Evolutionary conservation across 768 basidiomycete species (phyloP).

Genomic region (Clitopilus passeckerianus): DNA sequence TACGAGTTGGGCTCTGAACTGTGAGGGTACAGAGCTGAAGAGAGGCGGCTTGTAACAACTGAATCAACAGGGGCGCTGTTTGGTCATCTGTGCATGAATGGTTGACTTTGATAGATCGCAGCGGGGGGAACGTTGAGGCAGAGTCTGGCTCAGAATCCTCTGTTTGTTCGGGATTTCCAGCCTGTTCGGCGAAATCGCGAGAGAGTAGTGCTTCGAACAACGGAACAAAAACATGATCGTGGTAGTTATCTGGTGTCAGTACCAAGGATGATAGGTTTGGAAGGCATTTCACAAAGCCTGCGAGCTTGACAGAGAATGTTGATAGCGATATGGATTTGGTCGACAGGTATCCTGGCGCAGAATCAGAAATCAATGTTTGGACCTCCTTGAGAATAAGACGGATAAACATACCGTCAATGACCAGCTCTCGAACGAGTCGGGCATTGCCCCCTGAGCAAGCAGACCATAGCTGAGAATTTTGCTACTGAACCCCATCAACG

Average conservation of each 20-base stretch:
- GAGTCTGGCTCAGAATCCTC: neutral
- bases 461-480: conserved; percentile 21
- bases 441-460: conserved; percentile 35
- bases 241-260: conserved; percentile 27
- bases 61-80: conserved; percentile 21
- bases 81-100: conserved; percentile 26
- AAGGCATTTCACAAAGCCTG: neutral
- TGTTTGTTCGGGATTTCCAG: too few relatives aligned
- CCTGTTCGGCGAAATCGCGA: too few relatives aligned
- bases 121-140: conserved; percentile 5
- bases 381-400: neutral
- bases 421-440: conserved; percentile 32
- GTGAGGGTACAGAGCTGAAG: conserved; percentile 24
- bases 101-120: conserved; percentile 29
- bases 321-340: conserved; percentile 1
- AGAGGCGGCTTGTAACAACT: conserved; percentile 10
- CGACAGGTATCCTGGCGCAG: conserved; percentile 15
- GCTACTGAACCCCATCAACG: neutral
- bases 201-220: conserved; percentile 17
- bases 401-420: conserved; percentile 34
- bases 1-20: conserved; percentile 31
- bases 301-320: neutral
- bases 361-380: neutral
- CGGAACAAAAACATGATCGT: conserved; percentile 26
- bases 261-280: conserved; percentile 25